A percentile compares a stretch with the other conserved stretches of the same genome.
Evolutionary conservation across 345 rosid species (phyloP).

Genomic region (Citrus trifoliata): DNA sequence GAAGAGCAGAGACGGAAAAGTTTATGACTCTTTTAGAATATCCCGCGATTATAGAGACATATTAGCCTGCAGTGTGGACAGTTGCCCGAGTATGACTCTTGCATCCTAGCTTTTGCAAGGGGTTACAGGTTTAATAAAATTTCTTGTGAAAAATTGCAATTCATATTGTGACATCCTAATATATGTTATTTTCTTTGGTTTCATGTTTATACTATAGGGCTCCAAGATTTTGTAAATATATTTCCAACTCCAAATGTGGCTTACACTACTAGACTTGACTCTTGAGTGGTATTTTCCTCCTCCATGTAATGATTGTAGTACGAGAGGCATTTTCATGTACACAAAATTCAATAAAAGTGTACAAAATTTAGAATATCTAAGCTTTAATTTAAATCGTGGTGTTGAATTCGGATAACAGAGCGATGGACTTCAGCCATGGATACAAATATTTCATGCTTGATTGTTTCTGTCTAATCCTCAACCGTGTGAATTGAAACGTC

Average conservation of each 20-base stretch:
- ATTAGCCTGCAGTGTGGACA: constrained; percentile 48
- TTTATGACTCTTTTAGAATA: constrained; percentile 53
- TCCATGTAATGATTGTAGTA: background rate
- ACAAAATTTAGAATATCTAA: background rate
- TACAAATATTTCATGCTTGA: background rate
- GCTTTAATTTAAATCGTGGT: background rate
- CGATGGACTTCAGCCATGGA: background rate
- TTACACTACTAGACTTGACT: background rate
- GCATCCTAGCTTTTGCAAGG: constrained; percentile 32
- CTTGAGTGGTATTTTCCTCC: background rate
- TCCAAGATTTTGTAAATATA: no score
- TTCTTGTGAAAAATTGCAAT: background rate
- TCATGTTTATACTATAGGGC: background rate
- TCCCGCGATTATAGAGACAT: constrained; percentile 49
- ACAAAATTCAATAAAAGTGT: background rate
- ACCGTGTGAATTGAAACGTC: constrained; percentile 1
- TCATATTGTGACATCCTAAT: background rate
- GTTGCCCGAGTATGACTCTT: constrained; percentile 55
- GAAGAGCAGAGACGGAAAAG: constrained; percentile 68
- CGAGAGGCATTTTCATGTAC: background rate
- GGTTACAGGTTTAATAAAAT: background rate
- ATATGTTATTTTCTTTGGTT: no score
- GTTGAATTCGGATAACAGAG: background rate
- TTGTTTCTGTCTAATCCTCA: background rate
- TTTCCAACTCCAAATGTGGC: background rate